phyloP scores from a whole-genome alignment of 371 early-diverging fungal species.

The Homolaphlyctis polyrhiza region DNA sequence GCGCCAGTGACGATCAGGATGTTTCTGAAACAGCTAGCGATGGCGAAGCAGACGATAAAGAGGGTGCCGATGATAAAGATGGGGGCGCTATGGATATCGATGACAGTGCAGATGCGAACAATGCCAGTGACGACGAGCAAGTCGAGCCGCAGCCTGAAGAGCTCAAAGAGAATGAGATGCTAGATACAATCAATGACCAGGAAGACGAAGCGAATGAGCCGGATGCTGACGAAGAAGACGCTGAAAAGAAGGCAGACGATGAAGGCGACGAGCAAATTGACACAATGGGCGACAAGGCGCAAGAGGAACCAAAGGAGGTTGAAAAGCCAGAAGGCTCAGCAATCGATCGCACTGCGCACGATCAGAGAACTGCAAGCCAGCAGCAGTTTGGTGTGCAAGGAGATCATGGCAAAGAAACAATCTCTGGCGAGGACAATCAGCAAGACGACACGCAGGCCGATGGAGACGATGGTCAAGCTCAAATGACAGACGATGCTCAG shows the following conservation, averaged over 20 bases:
- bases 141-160: neutral
- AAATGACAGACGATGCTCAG: neutral
- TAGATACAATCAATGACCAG: neutral
- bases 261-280: slow-evolving; percentile 38
- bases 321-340: slow-evolving; percentile 40
- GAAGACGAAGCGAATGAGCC: slow-evolving; percentile 7
- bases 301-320: slow-evolving; percentile 21
- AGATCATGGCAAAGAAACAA: slow-evolving; percentile 29
- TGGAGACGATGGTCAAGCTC: slow-evolving; percentile 42
- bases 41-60: slow-evolving; percentile 25
- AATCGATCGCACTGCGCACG: slow-evolving; percentile 8
- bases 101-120: neutral
- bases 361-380: slow-evolving; percentile 8
- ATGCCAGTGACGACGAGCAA: neutral
- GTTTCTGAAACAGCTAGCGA: slow-evolving; percentile 55
- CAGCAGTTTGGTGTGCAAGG: slow-evolving; percentile 60
- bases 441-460: slow-evolving; percentile 31
- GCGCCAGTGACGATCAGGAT: slow-evolving; percentile 32
- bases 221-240: slow-evolving; percentile 26
- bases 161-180: neutral
- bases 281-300: slow-evolving; percentile 30
- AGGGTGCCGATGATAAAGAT: slow-evolving; percentile 26
- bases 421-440: slow-evolving; percentile 16
- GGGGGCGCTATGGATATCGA: slow-evolving; percentile 15
- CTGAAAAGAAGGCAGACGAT: slow-evolving; percentile 31